phyloP scores from a whole-genome alignment of 768 basidiomycete genomes.

The Trametes meyenii region DNA sequence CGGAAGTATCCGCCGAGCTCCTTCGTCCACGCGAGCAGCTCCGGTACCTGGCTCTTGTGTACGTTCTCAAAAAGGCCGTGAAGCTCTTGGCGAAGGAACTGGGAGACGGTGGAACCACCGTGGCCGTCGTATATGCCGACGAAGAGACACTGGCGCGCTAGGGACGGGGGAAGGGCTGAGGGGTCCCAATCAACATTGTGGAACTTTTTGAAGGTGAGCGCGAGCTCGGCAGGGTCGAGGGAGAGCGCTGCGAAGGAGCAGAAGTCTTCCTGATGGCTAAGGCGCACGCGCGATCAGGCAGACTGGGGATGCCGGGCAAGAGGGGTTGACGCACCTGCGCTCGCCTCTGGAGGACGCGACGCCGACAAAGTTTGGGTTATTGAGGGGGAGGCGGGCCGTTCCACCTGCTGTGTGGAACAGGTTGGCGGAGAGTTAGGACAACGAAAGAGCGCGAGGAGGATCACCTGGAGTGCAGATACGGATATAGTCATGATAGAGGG shows the following conservation, averaged over 20 bases:
- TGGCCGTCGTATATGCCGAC: slow-evolving; percentile 95
- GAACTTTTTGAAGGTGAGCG: slow-evolving; percentile 59
- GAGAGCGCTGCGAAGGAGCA: slow-evolving; percentile 76
- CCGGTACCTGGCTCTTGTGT: slow-evolving; percentile 69
- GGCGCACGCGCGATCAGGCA: not conserved
- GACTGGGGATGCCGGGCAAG: not conserved
- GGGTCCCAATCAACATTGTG: slow-evolving; percentile 78
- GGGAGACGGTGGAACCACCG: slow-evolving; percentile 88
- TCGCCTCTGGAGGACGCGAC: slow-evolving; percentile 76
- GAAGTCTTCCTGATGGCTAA: slow-evolving; percentile 90
- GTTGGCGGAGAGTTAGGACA: slow-evolving; percentile 14
- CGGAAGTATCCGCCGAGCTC: slow-evolving; percentile 90
- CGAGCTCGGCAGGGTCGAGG: slow-evolving; percentile 75
- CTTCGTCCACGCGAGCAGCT: slow-evolving; percentile 75
- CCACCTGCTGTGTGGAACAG: slow-evolving; percentile 49
- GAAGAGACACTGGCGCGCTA: slow-evolving; percentile 79
- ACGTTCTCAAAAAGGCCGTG: slow-evolving; percentile 85
- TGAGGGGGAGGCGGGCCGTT: slow-evolving; percentile 66
- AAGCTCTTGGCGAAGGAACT: slow-evolving; percentile 82
- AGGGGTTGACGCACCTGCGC: slow-evolving; percentile 52
- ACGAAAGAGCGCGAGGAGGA: slow-evolving; percentile 33
- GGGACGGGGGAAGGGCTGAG: slow-evolving; percentile 47
- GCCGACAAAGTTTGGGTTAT: slow-evolving; percentile 79
- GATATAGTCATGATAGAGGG: slow-evolving; percentile 70
- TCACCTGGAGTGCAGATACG: slow-evolving; percentile 51